Conservation (phyloP, 169 alveolate genomes). For the Perkinsus olseni region DNA sequence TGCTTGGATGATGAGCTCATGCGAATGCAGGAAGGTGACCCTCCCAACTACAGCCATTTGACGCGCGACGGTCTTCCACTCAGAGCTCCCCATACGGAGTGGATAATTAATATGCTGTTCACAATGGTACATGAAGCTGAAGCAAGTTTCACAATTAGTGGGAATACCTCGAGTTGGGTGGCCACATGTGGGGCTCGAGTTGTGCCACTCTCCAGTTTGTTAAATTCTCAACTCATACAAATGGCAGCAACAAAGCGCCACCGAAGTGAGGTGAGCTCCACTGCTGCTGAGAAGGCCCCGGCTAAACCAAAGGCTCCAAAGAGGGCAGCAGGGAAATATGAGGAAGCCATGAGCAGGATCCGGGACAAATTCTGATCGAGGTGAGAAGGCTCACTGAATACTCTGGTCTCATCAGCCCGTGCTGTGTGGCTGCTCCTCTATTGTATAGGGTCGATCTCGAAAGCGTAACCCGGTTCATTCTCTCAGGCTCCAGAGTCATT, state of each 20-base stretch:
- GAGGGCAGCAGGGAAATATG: neutral
- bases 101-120: neutral
- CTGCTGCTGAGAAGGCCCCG: neutral
- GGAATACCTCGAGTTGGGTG: too few relatives aligned
- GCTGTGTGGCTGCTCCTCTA: neutral
- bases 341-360: neutral
- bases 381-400: neutral
- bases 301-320: neutral
- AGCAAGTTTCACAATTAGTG: neutral
- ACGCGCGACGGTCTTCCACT: neutral
- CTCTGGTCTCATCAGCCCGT: neutral
- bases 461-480: too few relatives aligned
- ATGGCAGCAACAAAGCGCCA: too few relatives aligned
- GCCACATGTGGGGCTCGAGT: too few relatives aligned
- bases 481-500: too few relatives aligned
- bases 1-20: neutral
- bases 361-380: neutral
- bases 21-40: neutral
- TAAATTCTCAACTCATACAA: too few relatives aligned
- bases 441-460: neutral
- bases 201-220: too few relatives aligned
- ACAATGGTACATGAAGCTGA: neutral
- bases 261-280: neutral
- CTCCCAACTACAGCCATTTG: neutral
- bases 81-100: neutral